Evolutionary conservation across 2,329 filamentous ascomycete species (phyloP), one percentile per base, ranked within the genome.

Genomic region (Fusarium proliferatum): DNA sequence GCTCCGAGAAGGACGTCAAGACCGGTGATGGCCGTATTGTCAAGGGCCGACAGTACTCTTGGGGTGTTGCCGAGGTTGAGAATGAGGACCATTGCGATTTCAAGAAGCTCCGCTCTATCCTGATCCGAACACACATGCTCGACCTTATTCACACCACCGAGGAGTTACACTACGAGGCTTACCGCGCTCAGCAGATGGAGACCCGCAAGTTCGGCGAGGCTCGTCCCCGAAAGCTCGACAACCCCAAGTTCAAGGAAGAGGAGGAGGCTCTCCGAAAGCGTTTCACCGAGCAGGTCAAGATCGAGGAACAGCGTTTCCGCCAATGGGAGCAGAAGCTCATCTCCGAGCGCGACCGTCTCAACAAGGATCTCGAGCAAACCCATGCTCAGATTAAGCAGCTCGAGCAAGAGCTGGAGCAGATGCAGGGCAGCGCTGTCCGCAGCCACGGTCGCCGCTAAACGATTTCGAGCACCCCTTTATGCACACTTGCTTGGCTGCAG

Each of bases 271-370:
- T 99, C 76, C 92, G 96, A 86, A 99, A 99, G 92, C 92, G 97
- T 79, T 99, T 99, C 87, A 99, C 96, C 78, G 96, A 99, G 88
- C 96, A 99, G 85, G 96, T 99, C 88, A 99, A 99, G 94, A 94
- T 99, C 81, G 97, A 99, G 88, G 96, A 99, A 87, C 95, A 97
- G 88, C 92, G 96, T 77, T 99, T 99, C 92, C 92, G 97, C 85
- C 93, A 97, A 86, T 99, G 96, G 96, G 96, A 99, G 88, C 96
- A 99, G 91, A 98, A 98, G 91, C 94, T 99, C 84, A 99, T 99
- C 81, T 92, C 94, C 73, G 96, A 99, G 90, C 93, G 96, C 85
- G 97, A 99, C 85, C 94, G 96, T 79, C 91, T 99, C 86, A 99
- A 99, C 92, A 99, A 99, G 91, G 96, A 99, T 82, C 91, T 99